Base-by-base conservation (phyloP, 352 stramenopile species). In the Globisporangium middletonii region DNA sequence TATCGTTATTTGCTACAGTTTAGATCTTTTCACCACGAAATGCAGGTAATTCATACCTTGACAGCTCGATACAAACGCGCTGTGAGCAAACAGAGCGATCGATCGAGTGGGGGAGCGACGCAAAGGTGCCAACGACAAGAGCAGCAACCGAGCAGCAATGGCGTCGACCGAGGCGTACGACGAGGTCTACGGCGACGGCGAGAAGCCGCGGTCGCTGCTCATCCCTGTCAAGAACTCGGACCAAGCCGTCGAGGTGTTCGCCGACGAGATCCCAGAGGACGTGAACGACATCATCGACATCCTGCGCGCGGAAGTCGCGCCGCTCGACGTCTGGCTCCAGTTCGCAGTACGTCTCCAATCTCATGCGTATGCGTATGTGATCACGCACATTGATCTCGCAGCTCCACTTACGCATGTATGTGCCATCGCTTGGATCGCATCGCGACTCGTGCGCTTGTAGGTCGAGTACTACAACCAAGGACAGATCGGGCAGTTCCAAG, bases 201-300 rank as follows among this genome's bases (percentile, higher is more conserved):
- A 59, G 35, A 75, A 77, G 68, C 68, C 65, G 68, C 80, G 83
- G 26, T 89, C 83, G 63, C 78, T 96, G 60, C 66, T 93, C 55
- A 97, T 97, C 72, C 88, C 88, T 50, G 88, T 97, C 9, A 92
- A 95, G 58, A 95, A 95, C 73, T 94, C 83, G 63, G 64, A 92
- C 65, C 77, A 96, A 64, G 81, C 70, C n/a, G 86, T 97, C 47
- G 86, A 97, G 55, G 86, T 97, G 44, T 97, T 88, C 63, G 79
- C 86, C 23, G 86, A 97, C 55, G 88, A 97, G 63, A 77, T 97
- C 16, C 88, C 88, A 0, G 83, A 90, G 19, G 88, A 97, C 56
- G 86, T 94, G 9, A 95, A 94, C 67, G 87, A 96, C 61, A 94
- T 97, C 60, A 94, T 97, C 60, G 88, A 95, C 59, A 95, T 96